A percentile compares a stretch with the other conserved stretches of the same genome.
Conservation (phyloP, 2,329 filamentous ascomycete species). For the Cucurbitaria berberidis region DNA sequence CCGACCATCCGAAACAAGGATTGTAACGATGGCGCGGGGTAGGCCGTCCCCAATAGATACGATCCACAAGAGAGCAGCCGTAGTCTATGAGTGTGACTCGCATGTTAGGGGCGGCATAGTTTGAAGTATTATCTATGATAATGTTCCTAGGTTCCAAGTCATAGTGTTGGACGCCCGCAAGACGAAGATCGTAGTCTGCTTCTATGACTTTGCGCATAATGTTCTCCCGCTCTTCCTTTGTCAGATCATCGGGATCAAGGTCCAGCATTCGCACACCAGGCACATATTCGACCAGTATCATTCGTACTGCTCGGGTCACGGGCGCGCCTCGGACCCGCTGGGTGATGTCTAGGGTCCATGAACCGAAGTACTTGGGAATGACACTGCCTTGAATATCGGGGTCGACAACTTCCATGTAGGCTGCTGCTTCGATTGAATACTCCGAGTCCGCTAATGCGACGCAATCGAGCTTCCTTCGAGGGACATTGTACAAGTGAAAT, state of each 20-base stretch:
- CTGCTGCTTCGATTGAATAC: conserved; percentile 1
- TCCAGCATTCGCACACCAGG: neutral
- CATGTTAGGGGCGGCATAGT: neutral
- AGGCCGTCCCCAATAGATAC: too few relatives aligned
- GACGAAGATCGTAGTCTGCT: conserved; percentile 2
- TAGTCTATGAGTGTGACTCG: too few relatives aligned
- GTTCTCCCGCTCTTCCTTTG: neutral
- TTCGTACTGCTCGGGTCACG: neutral
- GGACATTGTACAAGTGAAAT: neutral
- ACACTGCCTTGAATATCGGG: neutral
- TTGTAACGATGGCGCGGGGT: too few relatives aligned
- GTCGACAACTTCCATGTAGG: neutral
- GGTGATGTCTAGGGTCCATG: conserved; percentile 1
- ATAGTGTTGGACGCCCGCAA: conserved; percentile 3
- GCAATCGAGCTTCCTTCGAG: neutral
- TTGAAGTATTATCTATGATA: neutral
- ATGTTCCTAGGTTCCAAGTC: conserved; percentile 4
- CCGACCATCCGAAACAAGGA: too few relatives aligned
- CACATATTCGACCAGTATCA: conserved; percentile 10
- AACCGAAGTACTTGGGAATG: conserved; percentile 1
- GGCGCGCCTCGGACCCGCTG: neutral
- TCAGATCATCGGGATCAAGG: neutral
- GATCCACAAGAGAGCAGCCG: too few relatives aligned
- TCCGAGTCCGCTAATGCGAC: neutral
- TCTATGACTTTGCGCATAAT: conserved; percentile 11